Conservation (phyloP, 2,329 filamentous ascomycete species). For the Ophiostoma pallidulum region DNA sequence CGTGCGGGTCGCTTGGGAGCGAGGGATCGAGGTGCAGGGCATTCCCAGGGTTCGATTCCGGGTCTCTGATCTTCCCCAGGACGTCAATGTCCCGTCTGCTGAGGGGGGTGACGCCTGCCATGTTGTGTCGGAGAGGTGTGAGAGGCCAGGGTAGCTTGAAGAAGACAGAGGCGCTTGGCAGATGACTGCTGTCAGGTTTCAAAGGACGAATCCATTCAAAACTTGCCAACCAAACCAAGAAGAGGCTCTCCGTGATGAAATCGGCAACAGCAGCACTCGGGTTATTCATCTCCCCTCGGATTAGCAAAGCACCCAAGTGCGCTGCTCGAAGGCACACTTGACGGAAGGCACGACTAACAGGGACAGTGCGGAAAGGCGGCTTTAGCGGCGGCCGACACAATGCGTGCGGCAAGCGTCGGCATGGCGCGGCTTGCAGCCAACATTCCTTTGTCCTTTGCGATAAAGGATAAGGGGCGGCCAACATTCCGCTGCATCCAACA, state of each 20-base stretch:
- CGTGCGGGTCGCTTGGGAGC: conserved; percentile 47
- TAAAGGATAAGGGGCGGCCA: conserved; percentile 10
- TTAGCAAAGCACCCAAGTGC: no score
- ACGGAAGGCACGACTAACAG: no score
- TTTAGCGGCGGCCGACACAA: conserved; percentile 3
- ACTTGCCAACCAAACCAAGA: no score
- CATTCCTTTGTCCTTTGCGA: conserved; percentile 7
- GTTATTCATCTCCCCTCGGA: no score
- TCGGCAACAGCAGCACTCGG: no score
- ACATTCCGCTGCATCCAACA: conserved; percentile 13
- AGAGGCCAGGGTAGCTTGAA: not conserved
- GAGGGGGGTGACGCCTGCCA: conserved; percentile 29
- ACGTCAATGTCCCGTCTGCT: conserved; percentile 52
- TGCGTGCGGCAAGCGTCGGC: conserved; percentile 24
- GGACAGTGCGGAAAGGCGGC: not conserved
- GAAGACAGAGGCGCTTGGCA: no score
- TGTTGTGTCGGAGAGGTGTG: not conserved
- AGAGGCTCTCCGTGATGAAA: no score
- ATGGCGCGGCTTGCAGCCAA: conserved; percentile 13
- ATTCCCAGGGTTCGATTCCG: conserved; percentile 49
- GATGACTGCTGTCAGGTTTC: no score
- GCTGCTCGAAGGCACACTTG: no score
- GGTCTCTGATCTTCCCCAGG: conserved; percentile 58
- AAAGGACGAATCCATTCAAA: no score
- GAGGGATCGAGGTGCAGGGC: conserved; percentile 45